Conservation (phyloP, 2,329 filamentous ascomycete species). For the Fusarium odoratissimum region DNA sequence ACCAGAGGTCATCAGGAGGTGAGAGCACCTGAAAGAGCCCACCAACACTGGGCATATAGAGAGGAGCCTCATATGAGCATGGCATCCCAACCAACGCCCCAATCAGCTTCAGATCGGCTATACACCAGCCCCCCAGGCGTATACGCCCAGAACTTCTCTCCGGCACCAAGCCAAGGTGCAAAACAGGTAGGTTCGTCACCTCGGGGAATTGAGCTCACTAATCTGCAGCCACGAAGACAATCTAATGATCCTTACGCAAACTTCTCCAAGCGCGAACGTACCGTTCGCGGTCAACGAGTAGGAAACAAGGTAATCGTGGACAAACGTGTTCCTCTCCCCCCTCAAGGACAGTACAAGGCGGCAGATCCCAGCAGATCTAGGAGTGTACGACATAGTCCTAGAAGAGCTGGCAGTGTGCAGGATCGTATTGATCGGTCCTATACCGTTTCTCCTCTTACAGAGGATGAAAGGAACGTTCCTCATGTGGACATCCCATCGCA, state of each 20-base stretch:
- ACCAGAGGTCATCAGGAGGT: not conserved
- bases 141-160: not conserved
- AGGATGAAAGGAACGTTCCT: not conserved
- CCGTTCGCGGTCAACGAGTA: not conserved
- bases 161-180: not conserved
- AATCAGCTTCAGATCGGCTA: not conserved
- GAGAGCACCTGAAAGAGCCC: not conserved
- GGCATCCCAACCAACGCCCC: not conserved
- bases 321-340: not conserved
- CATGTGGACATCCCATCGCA: not conserved
- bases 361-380: not conserved
- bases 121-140: not conserved
- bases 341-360: not conserved
- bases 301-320: conserved; percentile 6
- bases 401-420: not conserved
- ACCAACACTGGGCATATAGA: not conserved
- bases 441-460: conserved; percentile 17
- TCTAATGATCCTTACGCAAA: not conserved
- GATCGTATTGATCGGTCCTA: not conserved
- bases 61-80: not conserved
- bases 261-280: not conserved
- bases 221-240: not conserved
- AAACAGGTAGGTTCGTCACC: conserved; percentile 2
- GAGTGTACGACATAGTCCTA: not conserved
- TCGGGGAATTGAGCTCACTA: conserved; percentile 7